Conservation (phyloP, 1,284 basidiomycete species). For the Baeospora myosura region DNA sequence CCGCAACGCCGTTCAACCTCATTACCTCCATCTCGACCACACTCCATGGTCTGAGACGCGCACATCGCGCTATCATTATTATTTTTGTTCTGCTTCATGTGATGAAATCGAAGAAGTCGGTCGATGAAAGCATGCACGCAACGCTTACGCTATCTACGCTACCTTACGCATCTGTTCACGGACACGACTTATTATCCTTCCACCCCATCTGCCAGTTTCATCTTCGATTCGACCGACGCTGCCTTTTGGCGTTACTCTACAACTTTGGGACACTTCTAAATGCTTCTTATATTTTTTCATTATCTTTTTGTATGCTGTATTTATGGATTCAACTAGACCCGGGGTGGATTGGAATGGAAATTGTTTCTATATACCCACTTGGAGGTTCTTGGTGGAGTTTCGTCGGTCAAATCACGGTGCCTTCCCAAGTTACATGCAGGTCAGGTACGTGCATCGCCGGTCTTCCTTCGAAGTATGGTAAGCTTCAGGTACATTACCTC, state of each 20-base stretch:
- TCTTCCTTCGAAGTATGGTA: no score
- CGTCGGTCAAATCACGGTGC: not conserved
- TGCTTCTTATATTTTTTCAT: not conserved
- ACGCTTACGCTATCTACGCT: no score
- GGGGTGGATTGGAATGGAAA: no score
- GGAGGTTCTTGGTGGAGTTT: not conserved
- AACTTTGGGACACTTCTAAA: not conserved
- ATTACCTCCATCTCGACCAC: slow-evolving; percentile 9
- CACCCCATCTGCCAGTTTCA: not conserved
- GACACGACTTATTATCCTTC: not conserved
- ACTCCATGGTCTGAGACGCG: slow-evolving; percentile 11
- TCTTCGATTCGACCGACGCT: no score
- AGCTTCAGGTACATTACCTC: no score
- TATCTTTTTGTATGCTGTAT: not conserved
- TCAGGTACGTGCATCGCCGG: not conserved
- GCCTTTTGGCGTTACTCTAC: no score
- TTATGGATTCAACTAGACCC: not conserved
- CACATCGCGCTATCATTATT: not conserved
- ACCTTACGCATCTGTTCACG: not conserved
- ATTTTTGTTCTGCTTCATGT: not conserved
- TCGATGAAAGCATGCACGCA: no score
- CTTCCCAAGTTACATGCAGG: not conserved
- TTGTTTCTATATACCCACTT: not conserved
- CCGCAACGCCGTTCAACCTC: slow-evolving; percentile 20
- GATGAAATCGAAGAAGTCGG: not conserved